Percentiles rank a stretch among this genome's conserved stretches.
Evolutionary conservation across 2,329 filamentous ascomycete species (phyloP).

Genomic region (Aureobasidium sp.): DNA sequence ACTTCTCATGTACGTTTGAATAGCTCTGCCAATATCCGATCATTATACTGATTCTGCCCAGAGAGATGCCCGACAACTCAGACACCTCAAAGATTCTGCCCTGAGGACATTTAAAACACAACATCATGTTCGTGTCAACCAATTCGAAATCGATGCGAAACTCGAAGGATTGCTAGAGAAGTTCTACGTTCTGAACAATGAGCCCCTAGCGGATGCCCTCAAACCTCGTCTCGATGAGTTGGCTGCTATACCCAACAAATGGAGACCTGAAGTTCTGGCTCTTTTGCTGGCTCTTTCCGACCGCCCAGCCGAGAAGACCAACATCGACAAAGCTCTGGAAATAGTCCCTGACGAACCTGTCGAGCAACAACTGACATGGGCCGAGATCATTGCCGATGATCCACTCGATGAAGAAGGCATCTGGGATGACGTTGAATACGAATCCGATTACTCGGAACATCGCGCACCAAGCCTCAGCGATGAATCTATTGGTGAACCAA

Average conservation of each 20-base stretch:
- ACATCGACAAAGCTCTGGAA: conserved; percentile 36
- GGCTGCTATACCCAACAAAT: conserved; percentile 49
- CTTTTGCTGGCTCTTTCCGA: conserved; percentile 77
- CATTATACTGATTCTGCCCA: not conserved
- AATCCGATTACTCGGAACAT: conserved; percentile 57
- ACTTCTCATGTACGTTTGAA: not conserved
- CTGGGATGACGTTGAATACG: conserved; percentile 66
- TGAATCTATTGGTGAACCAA: conserved; percentile 22
- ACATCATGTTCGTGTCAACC: conserved; percentile 40
- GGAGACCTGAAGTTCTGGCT: conserved; percentile 71
- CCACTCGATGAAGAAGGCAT: conserved; percentile 62
- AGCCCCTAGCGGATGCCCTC: conserved; percentile 68
- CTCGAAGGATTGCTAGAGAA: conserved; percentile 65
- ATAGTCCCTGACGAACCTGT: conserved; percentile 42
- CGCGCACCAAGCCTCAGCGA: conserved; percentile 37
- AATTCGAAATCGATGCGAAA: conserved; percentile 40
- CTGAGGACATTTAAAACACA: conserved; percentile 34
- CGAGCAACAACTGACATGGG: conserved; percentile 57
- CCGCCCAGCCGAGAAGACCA: conserved; percentile 64
- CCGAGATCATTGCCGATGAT: conserved; percentile 70
- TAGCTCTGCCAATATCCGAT: not conserved
- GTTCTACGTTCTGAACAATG: conserved; percentile 71
- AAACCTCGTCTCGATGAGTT: conserved; percentile 54
- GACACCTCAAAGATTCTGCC: conserved; percentile 33
- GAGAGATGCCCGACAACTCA: conserved; percentile 26